Conservation (phyloP, 1,284 basidiomycete genomes). For the Porodaedalea pini region DNA sequence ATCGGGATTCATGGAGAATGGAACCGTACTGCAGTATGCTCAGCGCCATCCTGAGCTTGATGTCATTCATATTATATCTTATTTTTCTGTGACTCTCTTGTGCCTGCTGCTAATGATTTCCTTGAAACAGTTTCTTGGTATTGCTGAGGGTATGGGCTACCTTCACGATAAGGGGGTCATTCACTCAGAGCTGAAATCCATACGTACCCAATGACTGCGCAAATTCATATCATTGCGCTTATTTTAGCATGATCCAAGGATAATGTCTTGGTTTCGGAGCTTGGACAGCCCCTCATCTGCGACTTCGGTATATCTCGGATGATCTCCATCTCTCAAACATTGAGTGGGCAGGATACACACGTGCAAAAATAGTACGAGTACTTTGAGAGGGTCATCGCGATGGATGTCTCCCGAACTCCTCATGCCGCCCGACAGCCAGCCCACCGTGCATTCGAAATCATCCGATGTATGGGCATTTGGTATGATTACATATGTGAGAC, state of each 20-base stretch:
- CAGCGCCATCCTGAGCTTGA: background rate
- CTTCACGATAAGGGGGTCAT: slow-evolving; percentile 5
- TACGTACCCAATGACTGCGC: background rate
- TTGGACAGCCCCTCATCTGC: background rate
- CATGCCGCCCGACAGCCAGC: background rate
- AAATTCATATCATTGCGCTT: too few relatives aligned
- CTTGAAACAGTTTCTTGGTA: background rate
- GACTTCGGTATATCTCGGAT: slow-evolving; percentile 7
- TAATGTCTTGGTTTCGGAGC: slow-evolving; percentile 4
- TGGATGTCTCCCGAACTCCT: slow-evolving; percentile 10
- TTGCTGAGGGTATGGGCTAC: background rate
- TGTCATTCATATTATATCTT: background rate
- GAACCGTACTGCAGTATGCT: slow-evolving; percentile 3
- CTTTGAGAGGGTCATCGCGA: background rate
- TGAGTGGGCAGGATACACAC: background rate
- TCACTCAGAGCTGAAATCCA: slow-evolving; percentile 18
- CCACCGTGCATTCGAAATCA: background rate
- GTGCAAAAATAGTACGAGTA: background rate
- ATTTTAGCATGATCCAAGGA: background rate
- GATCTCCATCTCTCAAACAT: background rate
- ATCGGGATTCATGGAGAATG: slow-evolving; percentile 15
- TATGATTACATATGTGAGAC: slow-evolving; percentile 7
- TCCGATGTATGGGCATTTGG: slow-evolving; percentile 10
- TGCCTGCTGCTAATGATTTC: background rate
- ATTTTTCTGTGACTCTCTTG: background rate